Evolutionary conservation across 208 protist species (phyloP), one percentile per base, ranked within the genome.

Genomic region (Trichomonas gallinae): DNA sequence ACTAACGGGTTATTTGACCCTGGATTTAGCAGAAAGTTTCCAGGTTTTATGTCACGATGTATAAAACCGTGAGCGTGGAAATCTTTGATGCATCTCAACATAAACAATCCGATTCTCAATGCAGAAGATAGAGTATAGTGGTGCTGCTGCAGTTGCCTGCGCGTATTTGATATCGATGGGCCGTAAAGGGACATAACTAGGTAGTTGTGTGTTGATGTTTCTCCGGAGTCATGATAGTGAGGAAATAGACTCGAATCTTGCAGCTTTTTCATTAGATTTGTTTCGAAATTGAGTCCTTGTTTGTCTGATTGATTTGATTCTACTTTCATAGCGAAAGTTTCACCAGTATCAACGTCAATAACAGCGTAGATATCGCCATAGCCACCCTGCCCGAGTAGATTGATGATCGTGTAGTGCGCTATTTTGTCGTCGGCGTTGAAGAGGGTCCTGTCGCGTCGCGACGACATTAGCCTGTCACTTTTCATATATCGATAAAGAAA

Each of bases 341-440:
- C 3, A 23, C 45, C 44, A 4, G 45, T 44, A 36, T 9, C 13
- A 48, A 58, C 23, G 51, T 93, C 44, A 10, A 15, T 15, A 38
- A 93, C 87, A 26, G 23, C 44, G 31, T 93, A 93, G n/a, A 93
- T 93, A 36, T 93, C 87, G 87, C 87, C 87, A 36, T 93, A 93
- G 0, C 87, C 87, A 4, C 87, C 87, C 46, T 93, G 87, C 0
- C 87, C 87, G 15, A 93, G 42, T 8, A 93, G 31, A 17, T 42
- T 34, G 15, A 51, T 34, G 0, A 93, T 51, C 15, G 15, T 38
- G 46, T 93, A 93, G 3, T 48, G 15, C 21, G n/a, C 40, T 17
- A 93, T 93, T 51, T 48, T 93, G 8, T 93, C 44, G 31, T 44
- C 31, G 17, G 40, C 40, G n/a, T 1, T 9, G 31, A 93, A 93